Base-by-base conservation (phyloP, 1,139 yeast genomes). In the Pichia sp. region DNA sequence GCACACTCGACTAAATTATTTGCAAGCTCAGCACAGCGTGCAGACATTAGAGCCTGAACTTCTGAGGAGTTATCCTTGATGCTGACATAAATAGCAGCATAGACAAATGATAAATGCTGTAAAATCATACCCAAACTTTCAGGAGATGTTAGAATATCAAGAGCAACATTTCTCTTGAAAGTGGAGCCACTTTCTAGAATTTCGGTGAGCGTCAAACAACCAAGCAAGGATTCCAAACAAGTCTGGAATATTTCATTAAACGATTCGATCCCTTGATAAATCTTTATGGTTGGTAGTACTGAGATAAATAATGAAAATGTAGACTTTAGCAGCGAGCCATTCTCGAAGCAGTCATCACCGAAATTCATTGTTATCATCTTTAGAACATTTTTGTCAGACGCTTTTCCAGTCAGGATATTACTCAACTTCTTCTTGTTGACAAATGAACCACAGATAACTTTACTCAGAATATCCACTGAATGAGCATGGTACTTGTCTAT, bases 401-500 rank as follows among this genome's bases (percentile, higher is more conserved):
- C 63, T 13, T 61, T 73, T 3, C 89, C 90, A 5, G 81, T 74
- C 52, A 90, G 70, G 1, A 89, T 81, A 0, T 83, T 79, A 60
- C 76, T 78, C 62, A 92, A 73, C 23, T 80, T 73, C 2, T 79
- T 73, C 55, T 87, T 74, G 62, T 90, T 90, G 40, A 90, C 87
- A 1, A 87, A 84, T 56, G 88, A 95, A 40, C 95, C 77, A 6
- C 93, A 95, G 45, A 90, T 69, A 8, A 90, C 70, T 67, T 92
- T 92, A 13, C 96, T 86, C 40, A 92, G 73, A 0, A 87, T 81
- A 72, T 93, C 98, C 48, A 90, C 79, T 8, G 93, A 95, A 66
- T 82, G 88, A 0, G 85, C 81, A 62, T 90, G 81, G 64, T 90
- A 93, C 53, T 89, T 82, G 64, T 88, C 85, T 13, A 78, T 71